Evolutionary conservation across 768 basidiomycete genomes (phyloP).

Genomic region (Filobasidium floriforme): DNA sequence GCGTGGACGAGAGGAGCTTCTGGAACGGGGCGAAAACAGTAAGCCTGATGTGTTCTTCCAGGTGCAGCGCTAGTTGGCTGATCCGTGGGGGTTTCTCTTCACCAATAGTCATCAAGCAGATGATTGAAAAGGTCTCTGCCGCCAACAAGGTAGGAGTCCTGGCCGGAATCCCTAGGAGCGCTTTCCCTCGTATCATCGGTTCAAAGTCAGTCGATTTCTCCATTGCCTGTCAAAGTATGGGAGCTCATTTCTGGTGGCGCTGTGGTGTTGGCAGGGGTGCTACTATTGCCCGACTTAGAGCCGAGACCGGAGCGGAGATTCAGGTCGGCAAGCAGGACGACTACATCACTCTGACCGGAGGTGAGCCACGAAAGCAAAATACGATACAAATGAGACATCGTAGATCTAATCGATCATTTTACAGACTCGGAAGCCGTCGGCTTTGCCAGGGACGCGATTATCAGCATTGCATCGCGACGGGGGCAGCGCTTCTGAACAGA

Average conservation of each 20-base stretch:
- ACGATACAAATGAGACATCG: not conserved
- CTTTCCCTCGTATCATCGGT: slow-evolving; percentile 89
- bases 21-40: slow-evolving; percentile 65
- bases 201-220: slow-evolving; percentile 54
- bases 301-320: slow-evolving; percentile 85
- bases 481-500: slow-evolving; percentile 20
- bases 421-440: slow-evolving; percentile 41
- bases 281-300: slow-evolving; percentile 77
- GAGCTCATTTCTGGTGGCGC: not conserved
- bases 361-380: slow-evolving; percentile 48
- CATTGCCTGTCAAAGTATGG: not conserved
- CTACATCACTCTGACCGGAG: slow-evolving; percentile 71
- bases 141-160: slow-evolving; percentile 43
- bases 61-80: not conserved
- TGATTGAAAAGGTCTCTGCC: slow-evolving; percentile 37
- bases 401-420: not conserved
- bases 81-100: not conserved
- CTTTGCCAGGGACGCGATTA: slow-evolving; percentile 43
- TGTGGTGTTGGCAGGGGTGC: slow-evolving; percentile 48
- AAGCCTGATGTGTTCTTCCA: not conserved
- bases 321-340: slow-evolving; percentile 80
- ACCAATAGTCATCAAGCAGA: slow-evolving; percentile 28
- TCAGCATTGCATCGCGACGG: slow-evolving; percentile 39
- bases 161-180: slow-evolving; percentile 52
- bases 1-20: slow-evolving; percentile 66